These are phyloP conservation scores for Fonsecaea erecta DNA, from an alignment of 2,329 filamentous ascomycete genomes.

Conservation along the genomic window DNA sequence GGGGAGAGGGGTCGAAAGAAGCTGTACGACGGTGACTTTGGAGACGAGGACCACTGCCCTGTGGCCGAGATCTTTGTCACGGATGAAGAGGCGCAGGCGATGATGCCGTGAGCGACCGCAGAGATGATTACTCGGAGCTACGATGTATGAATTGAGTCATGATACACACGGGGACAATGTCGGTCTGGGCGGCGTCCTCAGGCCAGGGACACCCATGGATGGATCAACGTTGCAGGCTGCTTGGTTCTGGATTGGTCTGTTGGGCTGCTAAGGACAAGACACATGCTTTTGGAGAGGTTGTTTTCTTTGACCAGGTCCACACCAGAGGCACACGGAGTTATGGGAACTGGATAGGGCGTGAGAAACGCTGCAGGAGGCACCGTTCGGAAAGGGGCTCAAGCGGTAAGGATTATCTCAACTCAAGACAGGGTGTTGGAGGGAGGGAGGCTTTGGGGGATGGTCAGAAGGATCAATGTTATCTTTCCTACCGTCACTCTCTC, in stretches of 20 bases:
- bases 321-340: neutral
- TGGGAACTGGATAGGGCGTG: neutral
- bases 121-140: conserved; percentile 1
- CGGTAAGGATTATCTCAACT: neutral
- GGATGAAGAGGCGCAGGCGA: conserved; percentile 38
- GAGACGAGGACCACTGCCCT: conserved; percentile 37
- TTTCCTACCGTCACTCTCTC: neutral
- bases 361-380: neutral
- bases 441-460: neutral
- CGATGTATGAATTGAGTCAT: conserved; percentile 1
- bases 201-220: neutral
- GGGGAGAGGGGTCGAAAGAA: conserved; percentile 34
- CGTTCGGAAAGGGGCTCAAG: neutral
- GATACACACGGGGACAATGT: conserved; percentile 7
- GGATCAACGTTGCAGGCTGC: neutral
- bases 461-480: neutral
- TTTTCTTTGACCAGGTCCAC: neutral
- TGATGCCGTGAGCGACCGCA: conserved; percentile 29
- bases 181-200: neutral
- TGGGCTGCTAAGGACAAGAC: neutral
- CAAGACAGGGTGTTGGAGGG: neutral
- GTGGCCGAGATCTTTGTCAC: conserved; percentile 39
- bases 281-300: neutral
- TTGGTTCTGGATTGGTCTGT: neutral
- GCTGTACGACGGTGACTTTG: conserved; percentile 37